These are phyloP conservation scores for Aspergillus sp. DNA, from an alignment of 2,329 filamentous ascomycete species.

Conservation along the genomic window DNA sequence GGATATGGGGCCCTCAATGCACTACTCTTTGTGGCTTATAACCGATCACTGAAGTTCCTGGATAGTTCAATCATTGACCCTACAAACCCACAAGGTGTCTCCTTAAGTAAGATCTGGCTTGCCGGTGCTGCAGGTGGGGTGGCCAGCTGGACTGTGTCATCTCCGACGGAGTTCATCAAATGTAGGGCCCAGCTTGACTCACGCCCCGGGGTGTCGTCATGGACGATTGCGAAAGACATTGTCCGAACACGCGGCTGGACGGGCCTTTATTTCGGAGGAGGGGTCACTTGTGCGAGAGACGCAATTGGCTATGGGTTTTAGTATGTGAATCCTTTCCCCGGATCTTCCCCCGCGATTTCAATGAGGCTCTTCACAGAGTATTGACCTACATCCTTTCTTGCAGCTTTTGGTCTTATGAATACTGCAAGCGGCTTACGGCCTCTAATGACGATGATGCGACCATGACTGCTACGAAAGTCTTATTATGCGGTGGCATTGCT, in stretches of 20 bases:
- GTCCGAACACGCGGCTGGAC: conserved; percentile 60
- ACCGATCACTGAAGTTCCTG: conserved; percentile 71
- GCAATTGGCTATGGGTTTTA: conserved; percentile 96
- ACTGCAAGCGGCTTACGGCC: conserved; percentile 63
- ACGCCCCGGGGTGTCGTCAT: conserved; percentile 56
- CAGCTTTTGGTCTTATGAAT: conserved; percentile 86
- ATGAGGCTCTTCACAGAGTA: conserved; percentile 9
- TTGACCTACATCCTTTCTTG: conserved; percentile 10
- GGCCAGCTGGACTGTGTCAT: conserved; percentile 80
- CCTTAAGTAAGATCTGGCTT: conserved; percentile 69
- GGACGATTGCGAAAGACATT: conserved; percentile 64
- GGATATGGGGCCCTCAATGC: conserved; percentile 92
- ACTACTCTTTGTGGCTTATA: conserved; percentile 86
- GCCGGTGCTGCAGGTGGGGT: conserved; percentile 81
- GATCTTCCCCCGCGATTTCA: conserved; percentile 11
- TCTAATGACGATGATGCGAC: conserved; percentile 49
- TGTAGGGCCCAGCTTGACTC: conserved; percentile 75
- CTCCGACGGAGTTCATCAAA: conserved; percentile 89
- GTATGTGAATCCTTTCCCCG: conserved; percentile 43
- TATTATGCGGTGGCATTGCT: conserved; percentile 84
- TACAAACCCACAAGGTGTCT: conserved; percentile 46
- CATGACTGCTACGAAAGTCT: conserved; percentile 60
- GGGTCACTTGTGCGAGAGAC: conserved; percentile 78
- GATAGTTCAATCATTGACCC: conserved; percentile 45
- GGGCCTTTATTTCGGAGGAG: conserved; percentile 79